Conservation (phyloP, 768 basidiomycete genomes). For the Suillus tomentosus region DNA sequence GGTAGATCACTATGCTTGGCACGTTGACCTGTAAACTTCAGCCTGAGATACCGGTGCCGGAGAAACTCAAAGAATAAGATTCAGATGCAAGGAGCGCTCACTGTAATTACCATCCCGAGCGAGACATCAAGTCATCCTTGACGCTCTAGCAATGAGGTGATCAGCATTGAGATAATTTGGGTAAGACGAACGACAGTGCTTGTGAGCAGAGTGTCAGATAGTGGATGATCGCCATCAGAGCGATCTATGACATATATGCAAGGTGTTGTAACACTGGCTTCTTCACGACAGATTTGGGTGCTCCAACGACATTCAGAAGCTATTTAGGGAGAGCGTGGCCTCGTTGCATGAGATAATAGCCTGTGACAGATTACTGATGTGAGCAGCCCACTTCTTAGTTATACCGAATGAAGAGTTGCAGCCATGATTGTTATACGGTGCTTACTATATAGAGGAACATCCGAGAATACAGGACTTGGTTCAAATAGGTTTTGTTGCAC, state of each 20-base stretch:
- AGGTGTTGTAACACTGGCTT: background rate
- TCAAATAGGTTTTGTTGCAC: background rate
- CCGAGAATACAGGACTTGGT: background rate
- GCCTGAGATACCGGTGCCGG: background rate
- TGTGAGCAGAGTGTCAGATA: background rate
- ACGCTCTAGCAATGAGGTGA: slow-evolving; percentile 3
- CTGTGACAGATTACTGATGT: too few relatives aligned
- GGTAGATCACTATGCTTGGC: background rate
- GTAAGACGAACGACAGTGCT: background rate
- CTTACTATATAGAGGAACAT: background rate
- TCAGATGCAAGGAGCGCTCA: background rate
- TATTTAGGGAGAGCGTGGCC: background rate
- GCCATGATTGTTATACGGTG: background rate
- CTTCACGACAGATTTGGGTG: background rate
- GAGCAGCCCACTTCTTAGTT: too few relatives aligned
- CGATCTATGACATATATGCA: background rate
- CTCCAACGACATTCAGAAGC: background rate
- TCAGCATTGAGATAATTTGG: background rate
- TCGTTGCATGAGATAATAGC: too few relatives aligned
- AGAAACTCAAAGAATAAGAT: slow-evolving; percentile 8
- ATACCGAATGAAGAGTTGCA: background rate
- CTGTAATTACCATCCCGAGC: background rate
- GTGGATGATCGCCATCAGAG: background rate
- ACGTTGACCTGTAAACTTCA: background rate
- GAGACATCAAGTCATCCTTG: background rate